Evolutionary conservation across 2,329 filamentous ascomycete species (phyloP).

Genomic region (Ceratocystis destructans): DNA sequence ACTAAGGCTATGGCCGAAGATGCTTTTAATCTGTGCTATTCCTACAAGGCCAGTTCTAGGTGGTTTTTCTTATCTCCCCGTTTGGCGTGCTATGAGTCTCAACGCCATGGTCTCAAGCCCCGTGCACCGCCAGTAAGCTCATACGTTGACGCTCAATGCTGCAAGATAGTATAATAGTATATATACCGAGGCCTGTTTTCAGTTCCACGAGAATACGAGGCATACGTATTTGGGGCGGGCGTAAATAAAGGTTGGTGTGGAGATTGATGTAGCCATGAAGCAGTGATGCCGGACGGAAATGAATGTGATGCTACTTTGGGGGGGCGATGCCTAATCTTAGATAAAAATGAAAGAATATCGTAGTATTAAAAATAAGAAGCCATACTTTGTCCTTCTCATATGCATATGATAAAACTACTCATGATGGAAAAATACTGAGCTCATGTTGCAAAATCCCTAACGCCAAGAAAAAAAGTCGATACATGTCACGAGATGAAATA

Average conservation of each 20-base stretch:
- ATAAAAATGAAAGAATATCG: neutral
- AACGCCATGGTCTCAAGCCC: slow-evolving; percentile 22
- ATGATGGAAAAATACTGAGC: neutral
- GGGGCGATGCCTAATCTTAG: neutral
- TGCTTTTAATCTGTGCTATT: slow-evolving; percentile 21
- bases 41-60: slow-evolving; percentile 17
- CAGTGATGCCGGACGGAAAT: neutral
- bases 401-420: neutral
- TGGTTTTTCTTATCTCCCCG: slow-evolving; percentile 21
- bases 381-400: neutral
- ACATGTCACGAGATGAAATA: neutral
- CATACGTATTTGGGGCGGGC: neutral
- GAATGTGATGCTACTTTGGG: neutral
- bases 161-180: neutral
- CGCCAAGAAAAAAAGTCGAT: neutral
- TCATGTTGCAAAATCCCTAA: neutral
- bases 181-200: neutral
- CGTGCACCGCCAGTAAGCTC: slow-evolving; percentile 20
- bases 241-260: neutral
- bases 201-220: neutral
- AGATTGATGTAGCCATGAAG: neutral
- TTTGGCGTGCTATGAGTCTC: slow-evolving; percentile 21
- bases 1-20: slow-evolving; percentile 18
- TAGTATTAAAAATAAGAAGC: neutral
- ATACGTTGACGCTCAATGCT: slow-evolving; percentile 20